phyloP scores from a whole-genome alignment of 495 filamentous ascomycete species.

The Penicilliopsis zonata region DNA sequence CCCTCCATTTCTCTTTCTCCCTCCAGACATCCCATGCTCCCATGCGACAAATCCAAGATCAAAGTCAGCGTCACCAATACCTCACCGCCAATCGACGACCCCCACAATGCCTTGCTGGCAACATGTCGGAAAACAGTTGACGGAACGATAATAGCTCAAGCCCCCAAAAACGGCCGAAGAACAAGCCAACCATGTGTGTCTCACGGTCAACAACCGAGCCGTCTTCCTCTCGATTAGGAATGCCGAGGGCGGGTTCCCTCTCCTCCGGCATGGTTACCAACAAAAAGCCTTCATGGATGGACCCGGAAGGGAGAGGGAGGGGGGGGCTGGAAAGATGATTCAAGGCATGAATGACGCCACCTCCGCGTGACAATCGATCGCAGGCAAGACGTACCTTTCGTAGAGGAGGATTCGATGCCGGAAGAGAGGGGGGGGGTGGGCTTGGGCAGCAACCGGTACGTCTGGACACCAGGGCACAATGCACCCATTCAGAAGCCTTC shows the following conservation, averaged over 20 bases:
- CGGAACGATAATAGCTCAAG: too few species aligned
- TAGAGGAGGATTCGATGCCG: too few species aligned
- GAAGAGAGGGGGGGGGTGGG: constrained; percentile 2
- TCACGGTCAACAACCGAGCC: constrained; percentile 5
- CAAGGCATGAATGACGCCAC: constrained; percentile 13
- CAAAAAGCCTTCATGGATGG: constrained; percentile 7
- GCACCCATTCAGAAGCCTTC: constrained; percentile 11
- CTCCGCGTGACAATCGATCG: constrained; percentile 14
- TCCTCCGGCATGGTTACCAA: not conserved
- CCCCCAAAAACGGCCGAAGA: not conserved
- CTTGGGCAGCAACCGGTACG: constrained; percentile 35
- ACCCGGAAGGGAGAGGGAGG: constrained; percentile 6
- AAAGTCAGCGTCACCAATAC: constrained; percentile 1
- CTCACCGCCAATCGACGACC: constrained; percentile 3
- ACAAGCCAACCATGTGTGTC: constrained; percentile 1
- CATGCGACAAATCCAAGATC: not conserved
- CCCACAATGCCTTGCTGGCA: constrained; percentile 1
- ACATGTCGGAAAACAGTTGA: too few species aligned
- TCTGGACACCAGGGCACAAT: constrained; percentile 12
- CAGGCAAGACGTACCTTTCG: too few species aligned
- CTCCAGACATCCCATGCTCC: too few species aligned
- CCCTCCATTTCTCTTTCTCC: too few species aligned
- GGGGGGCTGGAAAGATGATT: constrained; percentile 9
- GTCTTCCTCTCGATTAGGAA: constrained; percentile 1
- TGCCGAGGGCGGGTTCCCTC: not conserved